A percentile compares a stretch with the other conserved stretches of the same genome.
These are phyloP conservation scores for Cryphonectria radicalis DNA, from an alignment of 2,329 filamentous ascomycete species.

Conservation along the genomic window DNA sequence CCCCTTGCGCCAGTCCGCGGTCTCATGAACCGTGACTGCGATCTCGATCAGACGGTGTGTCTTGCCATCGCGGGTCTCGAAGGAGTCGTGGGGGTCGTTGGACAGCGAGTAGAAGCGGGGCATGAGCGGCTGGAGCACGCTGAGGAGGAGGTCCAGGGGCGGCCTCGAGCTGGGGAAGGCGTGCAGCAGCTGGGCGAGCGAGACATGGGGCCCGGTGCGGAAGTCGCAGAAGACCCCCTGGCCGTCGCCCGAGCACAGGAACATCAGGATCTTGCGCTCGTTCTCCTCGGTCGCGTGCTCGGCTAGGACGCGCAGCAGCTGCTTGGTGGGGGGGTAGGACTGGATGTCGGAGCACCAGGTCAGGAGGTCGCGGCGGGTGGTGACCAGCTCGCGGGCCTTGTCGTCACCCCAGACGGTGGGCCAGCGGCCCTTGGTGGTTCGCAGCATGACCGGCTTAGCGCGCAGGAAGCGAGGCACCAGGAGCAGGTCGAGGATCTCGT, in stretches of 20 bases:
- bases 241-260: constrained; percentile 85
- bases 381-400: constrained; percentile 79
- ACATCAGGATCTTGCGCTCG: constrained; percentile 88
- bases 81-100: constrained; percentile 86
- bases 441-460: constrained; percentile 79
- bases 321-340: constrained; percentile 89
- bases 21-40: constrained; percentile 94
- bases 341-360: constrained; percentile 96
- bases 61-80: constrained; percentile 68
- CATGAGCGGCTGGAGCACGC: constrained; percentile 85
- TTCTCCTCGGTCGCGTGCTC: constrained; percentile 80
- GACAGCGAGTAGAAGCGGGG: constrained; percentile 98
- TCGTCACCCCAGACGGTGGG: constrained; percentile 98
- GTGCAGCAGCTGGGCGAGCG: constrained; percentile 80
- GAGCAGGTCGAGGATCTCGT: constrained; percentile 82
- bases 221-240: constrained; percentile 94
- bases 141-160: constrained; percentile 80
- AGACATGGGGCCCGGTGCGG: constrained; percentile 84
- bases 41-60: constrained; percentile 86
- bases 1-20: constrained; percentile 74
- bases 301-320: constrained; percentile 80
- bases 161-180: constrained; percentile 93
- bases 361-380: constrained; percentile 87
- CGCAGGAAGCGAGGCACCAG: constrained; percentile 80
- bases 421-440: constrained; percentile 84